Conservation (phyloP, 176 grass and related monocot genomes). For the Secale cereale region DNA sequence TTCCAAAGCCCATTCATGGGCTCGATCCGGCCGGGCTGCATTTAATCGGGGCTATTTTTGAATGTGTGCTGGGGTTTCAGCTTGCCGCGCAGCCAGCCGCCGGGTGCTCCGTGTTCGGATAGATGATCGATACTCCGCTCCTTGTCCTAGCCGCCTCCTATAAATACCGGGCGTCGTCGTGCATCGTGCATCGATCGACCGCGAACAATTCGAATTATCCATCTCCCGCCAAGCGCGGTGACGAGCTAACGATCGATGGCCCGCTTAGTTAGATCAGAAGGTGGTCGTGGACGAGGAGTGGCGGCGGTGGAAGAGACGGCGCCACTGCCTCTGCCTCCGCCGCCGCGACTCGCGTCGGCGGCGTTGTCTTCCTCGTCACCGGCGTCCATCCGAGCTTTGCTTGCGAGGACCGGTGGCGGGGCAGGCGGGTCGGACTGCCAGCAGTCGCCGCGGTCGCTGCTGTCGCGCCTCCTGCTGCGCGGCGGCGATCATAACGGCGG, state of each 20-base stretch:
- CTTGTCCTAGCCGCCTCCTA: conserved; percentile 3
- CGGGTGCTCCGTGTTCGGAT: not conserved
- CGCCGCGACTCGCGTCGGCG: conserved; percentile 21
- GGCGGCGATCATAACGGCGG: conserved; percentile 1
- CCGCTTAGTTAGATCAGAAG: not conserved
- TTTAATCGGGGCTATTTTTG: not conserved
- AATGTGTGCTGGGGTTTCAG: not conserved
- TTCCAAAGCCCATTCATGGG: conserved; percentile 15
- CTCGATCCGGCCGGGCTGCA: not conserved
- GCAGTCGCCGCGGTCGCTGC: conserved; percentile 53
- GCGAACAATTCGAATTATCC: conserved; percentile 20
- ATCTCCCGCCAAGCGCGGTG: not conserved
- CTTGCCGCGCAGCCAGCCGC: not conserved
- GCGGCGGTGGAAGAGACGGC: not conserved
- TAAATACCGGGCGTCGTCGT: conserved; percentile 11
- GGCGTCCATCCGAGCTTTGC: conserved; percentile 32
- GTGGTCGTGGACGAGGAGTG: not conserved
- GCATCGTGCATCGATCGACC: not conserved
- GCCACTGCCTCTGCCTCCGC: conserved; percentile 34
- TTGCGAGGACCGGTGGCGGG: not conserved
- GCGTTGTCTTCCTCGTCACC: not conserved
- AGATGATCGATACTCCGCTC: no score
- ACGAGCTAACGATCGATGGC: conserved; percentile 19
- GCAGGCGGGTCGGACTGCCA: conserved; percentile 16
- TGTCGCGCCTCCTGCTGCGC: conserved; percentile 49